phyloP scores from a whole-genome alignment of 305 asterid species.

The Coffea humblotiana region DNA sequence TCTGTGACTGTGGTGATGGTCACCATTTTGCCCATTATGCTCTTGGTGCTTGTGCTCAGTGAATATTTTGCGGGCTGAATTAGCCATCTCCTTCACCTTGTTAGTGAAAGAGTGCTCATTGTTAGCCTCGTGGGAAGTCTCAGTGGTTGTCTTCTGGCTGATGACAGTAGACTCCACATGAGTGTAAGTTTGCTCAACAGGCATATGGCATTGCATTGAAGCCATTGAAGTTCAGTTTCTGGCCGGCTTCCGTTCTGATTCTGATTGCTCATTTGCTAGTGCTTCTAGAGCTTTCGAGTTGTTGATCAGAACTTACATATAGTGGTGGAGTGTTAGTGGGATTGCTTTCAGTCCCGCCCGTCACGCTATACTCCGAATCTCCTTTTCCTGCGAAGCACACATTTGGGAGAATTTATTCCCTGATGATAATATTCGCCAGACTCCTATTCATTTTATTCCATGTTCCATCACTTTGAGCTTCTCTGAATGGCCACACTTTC shows the following conservation, averaged over 20 bases:
- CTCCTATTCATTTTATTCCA: not conserved
- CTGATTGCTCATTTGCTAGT: too few species aligned
- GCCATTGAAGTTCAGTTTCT: slow-evolving; percentile 27
- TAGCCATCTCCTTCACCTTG: slow-evolving; percentile 41
- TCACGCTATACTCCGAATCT: slow-evolving; percentile 25
- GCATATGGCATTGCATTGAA: slow-evolving; percentile 27
- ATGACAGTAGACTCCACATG: not conserved
- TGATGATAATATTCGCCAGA: not conserved
- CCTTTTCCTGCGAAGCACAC: slow-evolving; percentile 4
- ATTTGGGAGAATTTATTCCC: slow-evolving; percentile 2
- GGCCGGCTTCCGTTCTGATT: not conserved
- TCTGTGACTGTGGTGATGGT: not conserved
- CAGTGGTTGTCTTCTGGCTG: slow-evolving; percentile 16
- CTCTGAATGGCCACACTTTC: not conserved
- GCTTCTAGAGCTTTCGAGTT: slow-evolving; percentile 10
- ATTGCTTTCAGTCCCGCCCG: slow-evolving; percentile 12
- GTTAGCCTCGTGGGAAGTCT: not conserved
- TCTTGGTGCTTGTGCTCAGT: slow-evolving; percentile 9
- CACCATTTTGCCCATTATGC: not conserved
- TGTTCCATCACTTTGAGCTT: not conserved
- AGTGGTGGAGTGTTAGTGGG: not conserved
- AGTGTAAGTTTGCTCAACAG: slow-evolving; percentile 7
- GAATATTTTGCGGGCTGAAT: slow-evolving; percentile 27
- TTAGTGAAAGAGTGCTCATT: slow-evolving; percentile 26
- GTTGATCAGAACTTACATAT: not conserved